Percentiles rank a stretch among this genome's conserved stretches.
phyloP scores from a whole-genome alignment of 176 grass and related monocot species.

The Raddia distichophylla region DNA sequence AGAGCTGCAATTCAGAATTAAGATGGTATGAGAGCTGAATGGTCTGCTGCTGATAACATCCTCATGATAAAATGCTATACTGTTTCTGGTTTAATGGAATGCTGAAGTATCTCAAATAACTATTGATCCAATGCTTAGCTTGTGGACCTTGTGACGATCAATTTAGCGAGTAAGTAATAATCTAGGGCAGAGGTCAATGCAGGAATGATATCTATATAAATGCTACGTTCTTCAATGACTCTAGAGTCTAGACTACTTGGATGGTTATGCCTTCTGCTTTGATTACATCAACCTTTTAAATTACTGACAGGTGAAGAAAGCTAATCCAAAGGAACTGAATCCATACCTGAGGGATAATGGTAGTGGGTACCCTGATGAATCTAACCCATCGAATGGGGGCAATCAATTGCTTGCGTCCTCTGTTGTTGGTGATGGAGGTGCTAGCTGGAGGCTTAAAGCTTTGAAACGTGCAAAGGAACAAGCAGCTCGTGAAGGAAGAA shows the following conservation, averaged over 20 bases:
- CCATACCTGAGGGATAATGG: slow-evolving; percentile 78
- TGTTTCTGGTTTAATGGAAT: background rate
- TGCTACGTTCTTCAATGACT: background rate
- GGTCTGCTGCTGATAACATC: background rate
- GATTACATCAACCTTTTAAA: background rate
- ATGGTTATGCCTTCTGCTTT: background rate
- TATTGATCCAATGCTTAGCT: background rate
- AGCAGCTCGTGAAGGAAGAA: slow-evolving; percentile 75
- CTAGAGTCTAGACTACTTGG: background rate
- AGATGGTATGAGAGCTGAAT: background rate
- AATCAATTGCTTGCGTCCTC: slow-evolving; percentile 61
- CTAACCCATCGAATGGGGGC: slow-evolving; percentile 33
- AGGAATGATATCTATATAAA: background rate
- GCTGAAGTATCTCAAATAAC: background rate
- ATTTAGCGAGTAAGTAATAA: slow-evolving; percentile 12
- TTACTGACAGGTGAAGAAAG: slow-evolving; percentile 51
- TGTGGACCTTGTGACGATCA: background rate
- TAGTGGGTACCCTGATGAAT: slow-evolving; percentile 77
- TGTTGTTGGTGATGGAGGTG: slow-evolving; percentile 91
- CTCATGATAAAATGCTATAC: background rate
- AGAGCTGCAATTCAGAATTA: slow-evolving; percentile 5
- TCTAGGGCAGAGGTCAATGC: background rate
- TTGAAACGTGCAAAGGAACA: slow-evolving; percentile 98
- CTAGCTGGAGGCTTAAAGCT: slow-evolving; percentile 97
- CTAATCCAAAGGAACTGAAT: slow-evolving; percentile 77